A percentile compares a stretch with the other conserved stretches of the same genome.
Evolutionary conservation across 768 basidiomycete species (phyloP).

Genomic region (Amylocystis lapponica): DNA sequence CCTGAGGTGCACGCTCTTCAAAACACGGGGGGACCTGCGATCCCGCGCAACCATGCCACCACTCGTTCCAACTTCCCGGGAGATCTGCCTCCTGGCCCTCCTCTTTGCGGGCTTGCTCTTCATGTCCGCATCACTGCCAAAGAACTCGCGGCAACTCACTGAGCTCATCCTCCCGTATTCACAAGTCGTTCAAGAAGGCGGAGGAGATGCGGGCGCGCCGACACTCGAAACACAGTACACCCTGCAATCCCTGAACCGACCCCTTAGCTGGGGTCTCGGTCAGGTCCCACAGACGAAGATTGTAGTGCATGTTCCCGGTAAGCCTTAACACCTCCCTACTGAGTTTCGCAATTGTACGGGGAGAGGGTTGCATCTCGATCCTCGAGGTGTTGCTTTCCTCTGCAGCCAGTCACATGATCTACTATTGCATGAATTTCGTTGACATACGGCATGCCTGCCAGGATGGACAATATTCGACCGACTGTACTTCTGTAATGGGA

Average conservation of each 20-base stretch:
- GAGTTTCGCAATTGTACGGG: not conserved
- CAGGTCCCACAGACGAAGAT: constrained; percentile 57
- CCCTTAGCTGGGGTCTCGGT: constrained; percentile 22
- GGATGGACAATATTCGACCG: constrained; percentile 91
- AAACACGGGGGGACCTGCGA: too few species aligned
- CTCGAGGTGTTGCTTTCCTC: not conserved
- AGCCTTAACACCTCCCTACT: constrained; percentile 16
- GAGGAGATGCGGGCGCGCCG: constrained; percentile 1
- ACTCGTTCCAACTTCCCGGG: constrained; percentile 23
- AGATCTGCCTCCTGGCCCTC: constrained; percentile 22
- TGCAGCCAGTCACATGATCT: not conserved
- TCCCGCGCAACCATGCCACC: constrained; percentile 20
- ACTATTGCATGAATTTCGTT: not conserved
- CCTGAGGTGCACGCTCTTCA: too few species aligned
- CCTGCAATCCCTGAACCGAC: constrained; percentile 16
- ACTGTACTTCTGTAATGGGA: constrained; percentile 76
- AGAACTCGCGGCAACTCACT: constrained; percentile 1
- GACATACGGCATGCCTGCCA: constrained; percentile 23
- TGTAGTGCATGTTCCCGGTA: constrained; percentile 50
- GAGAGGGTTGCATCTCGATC: not conserved
- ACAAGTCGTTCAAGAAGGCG: constrained; percentile 8
- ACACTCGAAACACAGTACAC: constrained; percentile 23
- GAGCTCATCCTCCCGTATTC: constrained; percentile 8
- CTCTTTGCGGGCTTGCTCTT: constrained; percentile 22
- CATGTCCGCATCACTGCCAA: constrained; percentile 9